These are phyloP conservation scores for Coleophoma eucalyptorum DNA, from an alignment of 2,329 filamentous ascomycete genomes.

Conservation along the genomic window DNA sequence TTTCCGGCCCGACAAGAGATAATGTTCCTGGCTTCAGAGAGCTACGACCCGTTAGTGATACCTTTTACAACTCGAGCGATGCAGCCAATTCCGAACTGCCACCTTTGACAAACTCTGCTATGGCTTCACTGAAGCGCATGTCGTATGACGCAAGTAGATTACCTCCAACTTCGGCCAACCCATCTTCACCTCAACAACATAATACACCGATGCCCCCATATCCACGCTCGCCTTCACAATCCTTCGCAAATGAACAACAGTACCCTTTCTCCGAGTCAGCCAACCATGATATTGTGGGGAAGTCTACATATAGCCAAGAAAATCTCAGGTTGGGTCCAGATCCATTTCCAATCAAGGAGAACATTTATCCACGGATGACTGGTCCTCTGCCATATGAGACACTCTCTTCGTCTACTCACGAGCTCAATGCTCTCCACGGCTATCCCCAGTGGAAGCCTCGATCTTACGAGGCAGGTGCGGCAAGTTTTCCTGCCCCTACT, in stretches of 20 bases:
- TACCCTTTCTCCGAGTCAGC: conserved; percentile 4
- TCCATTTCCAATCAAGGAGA: conserved; percentile 5
- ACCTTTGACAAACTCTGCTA: conserved; percentile 9
- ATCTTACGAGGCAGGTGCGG: conserved; percentile 10
- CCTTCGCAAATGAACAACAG: conserved; percentile 6
- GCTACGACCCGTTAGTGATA: conserved; percentile 4
- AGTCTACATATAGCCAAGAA: conserved; percentile 7
- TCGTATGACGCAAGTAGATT: conserved; percentile 3
- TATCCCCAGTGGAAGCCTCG: conserved; percentile 13
- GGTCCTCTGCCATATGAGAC: conserved; percentile 18
- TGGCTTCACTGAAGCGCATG: conserved; percentile 16
- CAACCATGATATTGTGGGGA: conserved; percentile 3
- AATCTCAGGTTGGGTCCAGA: conserved; percentile 5
- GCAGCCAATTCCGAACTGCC: not conserved
- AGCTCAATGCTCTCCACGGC: conserved; percentile 10
- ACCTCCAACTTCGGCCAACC: not conserved
- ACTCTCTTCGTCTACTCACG: not conserved
- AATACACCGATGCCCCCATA: conserved; percentile 11
- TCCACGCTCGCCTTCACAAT: conserved; percentile 5
- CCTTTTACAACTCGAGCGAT: not conserved
- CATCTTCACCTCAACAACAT: conserved; percentile 1
- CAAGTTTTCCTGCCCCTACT: conserved; percentile 3
- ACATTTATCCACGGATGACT: conserved; percentile 16
- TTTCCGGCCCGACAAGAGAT: conserved; percentile 16
- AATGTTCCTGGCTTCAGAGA: conserved; percentile 10